Conservation (phyloP, 2,329 filamentous ascomycete species). For the Calonectria leucothoes region DNA sequence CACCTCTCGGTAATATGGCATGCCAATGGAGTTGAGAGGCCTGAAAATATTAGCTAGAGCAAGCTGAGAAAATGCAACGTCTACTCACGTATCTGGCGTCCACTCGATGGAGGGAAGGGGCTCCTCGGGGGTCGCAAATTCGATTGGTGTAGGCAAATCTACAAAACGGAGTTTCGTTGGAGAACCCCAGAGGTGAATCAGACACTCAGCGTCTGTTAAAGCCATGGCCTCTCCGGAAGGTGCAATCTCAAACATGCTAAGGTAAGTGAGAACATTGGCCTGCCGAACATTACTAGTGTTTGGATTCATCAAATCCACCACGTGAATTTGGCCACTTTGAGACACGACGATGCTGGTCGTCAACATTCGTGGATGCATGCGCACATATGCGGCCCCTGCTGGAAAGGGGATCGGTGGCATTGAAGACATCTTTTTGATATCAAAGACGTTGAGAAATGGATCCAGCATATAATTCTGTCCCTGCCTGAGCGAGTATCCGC, state of each 20-base stretch:
- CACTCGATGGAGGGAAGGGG: conserved; percentile 73
- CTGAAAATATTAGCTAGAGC: conserved; percentile 53
- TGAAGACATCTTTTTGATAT: conserved; percentile 89
- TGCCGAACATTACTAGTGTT: conserved; percentile 88
- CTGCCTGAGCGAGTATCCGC: conserved; percentile 89
- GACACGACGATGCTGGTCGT: conserved; percentile 96
- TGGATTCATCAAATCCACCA: conserved; percentile 94
- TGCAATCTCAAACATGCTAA: conserved; percentile 86
- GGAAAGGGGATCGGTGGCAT: conserved; percentile 93
- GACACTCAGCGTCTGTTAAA: conserved; percentile 81
- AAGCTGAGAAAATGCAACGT: neutral
- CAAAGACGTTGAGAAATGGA: conserved; percentile 94
- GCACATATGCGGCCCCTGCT: conserved; percentile 90
- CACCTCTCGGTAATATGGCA: conserved; percentile 92
- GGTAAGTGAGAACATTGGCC: conserved; percentile 79
- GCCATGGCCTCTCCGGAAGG: conserved; percentile 88
- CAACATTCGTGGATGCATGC: conserved; percentile 95
- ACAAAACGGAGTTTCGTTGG: conserved; percentile 88
- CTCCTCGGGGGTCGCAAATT: conserved; percentile 77
- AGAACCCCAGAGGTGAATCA: conserved; percentile 89
- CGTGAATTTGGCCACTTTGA: conserved; percentile 91
- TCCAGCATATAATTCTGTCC: conserved; percentile 82
- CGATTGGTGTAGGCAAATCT: conserved; percentile 80
- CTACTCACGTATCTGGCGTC: conserved; percentile 75
- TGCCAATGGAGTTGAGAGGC: conserved; percentile 85